These are phyloP conservation scores for Scleroderma citrinum DNA, from an alignment of 768 basidiomycete genomes.

Conservation along the genomic window DNA sequence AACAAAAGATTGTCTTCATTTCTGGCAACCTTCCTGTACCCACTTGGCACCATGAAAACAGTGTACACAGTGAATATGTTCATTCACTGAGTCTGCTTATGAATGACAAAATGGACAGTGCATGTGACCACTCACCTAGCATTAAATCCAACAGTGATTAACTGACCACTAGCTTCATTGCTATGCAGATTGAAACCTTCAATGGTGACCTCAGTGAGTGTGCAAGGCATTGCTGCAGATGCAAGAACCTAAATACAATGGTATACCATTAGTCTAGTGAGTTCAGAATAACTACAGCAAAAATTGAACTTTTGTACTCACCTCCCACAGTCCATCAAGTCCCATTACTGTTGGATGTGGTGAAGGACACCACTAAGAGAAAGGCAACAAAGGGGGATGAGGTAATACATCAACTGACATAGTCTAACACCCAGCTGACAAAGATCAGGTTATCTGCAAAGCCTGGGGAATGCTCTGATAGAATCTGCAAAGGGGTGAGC, in stretches of 20 bases:
- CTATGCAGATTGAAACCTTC: not conserved
- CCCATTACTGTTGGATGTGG: too few species aligned
- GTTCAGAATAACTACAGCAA: too few species aligned
- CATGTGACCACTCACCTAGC: not conserved
- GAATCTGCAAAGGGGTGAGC: too few species aligned
- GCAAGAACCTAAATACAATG: not conserved
- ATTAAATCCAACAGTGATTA: not conserved
- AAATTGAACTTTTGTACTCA: too few species aligned
- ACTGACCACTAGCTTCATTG: not conserved
- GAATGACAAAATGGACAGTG: not conserved
- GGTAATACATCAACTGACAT: too few species aligned
- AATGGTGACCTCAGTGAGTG: not conserved
- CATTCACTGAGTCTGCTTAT: slow-evolving; percentile 6
- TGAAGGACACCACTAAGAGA: too few species aligned
- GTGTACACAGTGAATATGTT: not conserved
- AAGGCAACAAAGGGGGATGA: too few species aligned
- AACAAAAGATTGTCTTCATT: slow-evolving; percentile 39
- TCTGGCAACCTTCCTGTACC: slow-evolving; percentile 38
- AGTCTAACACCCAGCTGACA: too few species aligned
- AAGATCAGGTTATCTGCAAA: too few species aligned
- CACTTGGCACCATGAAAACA: slow-evolving; percentile 8
- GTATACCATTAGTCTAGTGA: too few species aligned
- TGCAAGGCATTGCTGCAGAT: not conserved
- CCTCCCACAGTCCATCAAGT: too few species aligned
- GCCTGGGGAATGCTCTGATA: too few species aligned